Evolutionary conservation across 108 stramenopile genomes (phyloP), one percentile per base, ranked within the genome.

Genomic region (Pseudonitzschia multiseries): DNA sequence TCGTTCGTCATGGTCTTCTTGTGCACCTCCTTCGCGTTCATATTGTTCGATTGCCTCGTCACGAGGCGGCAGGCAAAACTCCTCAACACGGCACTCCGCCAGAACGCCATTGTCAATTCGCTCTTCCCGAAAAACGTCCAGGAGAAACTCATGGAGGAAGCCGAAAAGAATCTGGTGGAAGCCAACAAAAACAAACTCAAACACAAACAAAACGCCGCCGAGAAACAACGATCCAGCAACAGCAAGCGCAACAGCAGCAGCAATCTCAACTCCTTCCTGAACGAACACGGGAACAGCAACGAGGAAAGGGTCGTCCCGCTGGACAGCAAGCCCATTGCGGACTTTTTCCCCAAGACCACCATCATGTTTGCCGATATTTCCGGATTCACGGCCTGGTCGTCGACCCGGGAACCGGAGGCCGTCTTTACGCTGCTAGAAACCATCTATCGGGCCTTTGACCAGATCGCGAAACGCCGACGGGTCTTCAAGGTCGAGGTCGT

Each of bases 401-500:
- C 56, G 28, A 33, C 69, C 9, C 53, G 69, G 15, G 69, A 70
- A 56, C 69, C 69, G 10, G 48, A 41, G 15, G 46, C 43, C 27
- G 69, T 70, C 18, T 70, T 70, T 22, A 57, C 53, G 8, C 12
- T 70, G 36, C 41, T 70, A 2, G 69, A 70, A 57, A 56, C 69
- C 14, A 22, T 70, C 1, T 70, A 70, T 32, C 53, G 31, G 3
- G 53, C 51, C 8, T 70, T 70, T 36, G 69, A 70, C 29, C 9
- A 36, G 33, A 57, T 70, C 31, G 69, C 69, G 26, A 56, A 57
- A 29, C 26, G 54, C 12, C 51, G 53, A 2, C 36, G 69, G 8
- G 69, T 70, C 12, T 70, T 70, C 54, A 70, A 70, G 54, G 71
- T 85, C 5, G 75, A 70, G 21, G 81, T 80, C 17, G 71, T 86